Evolutionary conservation across 176 grass and related monocot genomes (phyloP), one percentile per base, ranked within the genome.

Genomic region (Lolium rigidum): DNA sequence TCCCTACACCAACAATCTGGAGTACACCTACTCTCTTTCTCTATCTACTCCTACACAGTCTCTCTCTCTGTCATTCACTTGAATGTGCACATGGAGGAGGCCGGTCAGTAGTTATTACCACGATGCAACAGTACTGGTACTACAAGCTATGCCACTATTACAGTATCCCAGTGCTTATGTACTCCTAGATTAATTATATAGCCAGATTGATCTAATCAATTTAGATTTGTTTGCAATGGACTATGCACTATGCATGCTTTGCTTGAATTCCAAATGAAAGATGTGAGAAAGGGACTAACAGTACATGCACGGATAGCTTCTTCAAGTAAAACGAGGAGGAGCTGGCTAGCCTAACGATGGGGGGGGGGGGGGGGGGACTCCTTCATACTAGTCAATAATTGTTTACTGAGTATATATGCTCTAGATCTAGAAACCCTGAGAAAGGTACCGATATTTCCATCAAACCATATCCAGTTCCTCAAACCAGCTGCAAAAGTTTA

Each of bases 31-130:
- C 54, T 24, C 31, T 3, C 21, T 25, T 51, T 39, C 31, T 28
- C n/a, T 48, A 12, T 52, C 52, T 55, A 55, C 15, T 14, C 52
- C 3, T 6, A 55, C 51, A 54, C 52, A 17, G 1, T 47, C 15
- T 55, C 54, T 56, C 59, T 59, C 71, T 8, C n/a, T n/a, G n/a
- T n/a, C 74, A 37, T 59, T 9, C 14, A 15, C 46, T 84, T 68
- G 82, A 67, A 77, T 68, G 48, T 25, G 77, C 69, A 68, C 68
- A 75, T 64, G 87, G 48, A 41, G 80, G 70, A 81, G 89, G 59
- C n/a, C 59, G 80, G 80, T 60, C 12, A 56, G 76, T 31, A 91
- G 55, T 87, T 90, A 90, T 77, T 79, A 56, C 77, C 15, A 57
- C 61, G 25, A 35, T 12, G 61, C 37, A 17, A 4, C 5, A n/a